These are phyloP conservation scores for Magnolia changhungtana DNA, from an alignment of 164 flowering plant species.

Conservation along the genomic window DNA sequence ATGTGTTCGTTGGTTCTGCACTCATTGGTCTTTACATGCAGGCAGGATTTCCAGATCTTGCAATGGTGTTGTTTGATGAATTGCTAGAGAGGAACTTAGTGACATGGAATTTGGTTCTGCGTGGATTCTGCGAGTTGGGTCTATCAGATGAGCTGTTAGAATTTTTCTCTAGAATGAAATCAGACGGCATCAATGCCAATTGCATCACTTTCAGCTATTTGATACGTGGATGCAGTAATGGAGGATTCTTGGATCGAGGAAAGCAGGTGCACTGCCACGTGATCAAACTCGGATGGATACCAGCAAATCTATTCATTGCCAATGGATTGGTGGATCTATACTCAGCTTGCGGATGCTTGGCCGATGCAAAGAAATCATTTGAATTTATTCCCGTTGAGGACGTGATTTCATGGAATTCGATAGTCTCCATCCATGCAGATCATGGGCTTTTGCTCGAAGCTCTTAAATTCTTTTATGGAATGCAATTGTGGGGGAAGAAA, in stretches of 20 bases:
- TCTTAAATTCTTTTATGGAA: conserved; percentile 37
- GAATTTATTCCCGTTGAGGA: conserved; percentile 39
- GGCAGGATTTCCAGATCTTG: conserved; percentile 30
- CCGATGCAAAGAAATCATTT: conserved; percentile 45
- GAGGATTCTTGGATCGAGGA: conserved; percentile 42
- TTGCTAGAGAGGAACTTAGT: conserved; percentile 51
- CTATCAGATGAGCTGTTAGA: conserved; percentile 29
- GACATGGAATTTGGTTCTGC: conserved; percentile 57
- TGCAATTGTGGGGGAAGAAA: conserved; percentile 61
- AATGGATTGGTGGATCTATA: conserved; percentile 79
- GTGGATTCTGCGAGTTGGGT: conserved; percentile 49
- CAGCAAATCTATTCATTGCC: conserved; percentile 47
- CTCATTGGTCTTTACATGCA: conserved; percentile 55
- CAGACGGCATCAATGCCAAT: conserved; percentile 45
- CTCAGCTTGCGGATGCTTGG: conserved; percentile 46
- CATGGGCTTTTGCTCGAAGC: conserved; percentile 40
- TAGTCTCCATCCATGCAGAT: conserved; percentile 47
- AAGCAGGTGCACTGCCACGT: conserved; percentile 52
- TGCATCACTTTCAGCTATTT: conserved; percentile 55
- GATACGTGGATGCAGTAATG: conserved; percentile 48
- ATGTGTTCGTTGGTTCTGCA: conserved; percentile 51
- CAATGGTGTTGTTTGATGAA: conserved; percentile 42
- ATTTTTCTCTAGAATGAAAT: conserved; percentile 30
- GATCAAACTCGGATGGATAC: conserved; percentile 48
- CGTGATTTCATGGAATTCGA: conserved; percentile 77